Base-by-base conservation (phyloP, 352 stramenopile genomes). In the Globisporangium sylvaticum region DNA sequence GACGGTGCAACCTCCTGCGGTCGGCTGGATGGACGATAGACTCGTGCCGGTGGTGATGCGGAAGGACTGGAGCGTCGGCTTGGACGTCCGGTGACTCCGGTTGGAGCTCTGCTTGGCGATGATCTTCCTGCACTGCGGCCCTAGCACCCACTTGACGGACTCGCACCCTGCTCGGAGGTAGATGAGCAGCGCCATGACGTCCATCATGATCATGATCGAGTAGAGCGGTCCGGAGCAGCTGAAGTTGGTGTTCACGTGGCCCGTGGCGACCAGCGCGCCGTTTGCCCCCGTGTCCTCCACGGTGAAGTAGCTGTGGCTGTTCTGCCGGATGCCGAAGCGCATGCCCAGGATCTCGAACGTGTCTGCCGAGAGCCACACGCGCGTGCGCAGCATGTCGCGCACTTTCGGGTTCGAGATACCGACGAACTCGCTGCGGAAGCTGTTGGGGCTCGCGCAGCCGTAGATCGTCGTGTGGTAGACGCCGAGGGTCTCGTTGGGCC, bases 371-470 rank as follows among this genome's bases (percentile, higher is more conserved):
- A 72, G 65, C 69, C 69, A 75, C n/a, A 66, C 55, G 24, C 61
- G 57, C 22, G 62, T 39, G 14, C 31, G 46, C 22, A 67, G 60
- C 61, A 75, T 54, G 18, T 69, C 39, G 50, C 64, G 46, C 50
- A 75, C 46, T 20, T 60, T 54, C 1, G 65, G 62, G 25, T 69
- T 69, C 24, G 58, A 66, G 18, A 72, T 39, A 4, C 68, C 69
- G 15, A 71, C 52, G 42, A 71, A 75, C 29, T 68, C 65, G 31
- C 46, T 68, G 9, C 61, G 52, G 34, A 69, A 71, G 15, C 63
- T 25, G 37, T 72, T 76, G 1, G 67, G 58, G 42, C 70, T 76
- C 25, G 67, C 67, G 37, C 70, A 76, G 42, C 63, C 70, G 42
- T 70, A 75, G 62, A 75, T 70, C 29, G 37, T 62, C 2, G 62